Evolutionary conservation across 2,329 filamentous ascomycete species (phyloP), one percentile per base, ranked within the genome.

Genomic region (Pseudocercospora ulei): DNA sequence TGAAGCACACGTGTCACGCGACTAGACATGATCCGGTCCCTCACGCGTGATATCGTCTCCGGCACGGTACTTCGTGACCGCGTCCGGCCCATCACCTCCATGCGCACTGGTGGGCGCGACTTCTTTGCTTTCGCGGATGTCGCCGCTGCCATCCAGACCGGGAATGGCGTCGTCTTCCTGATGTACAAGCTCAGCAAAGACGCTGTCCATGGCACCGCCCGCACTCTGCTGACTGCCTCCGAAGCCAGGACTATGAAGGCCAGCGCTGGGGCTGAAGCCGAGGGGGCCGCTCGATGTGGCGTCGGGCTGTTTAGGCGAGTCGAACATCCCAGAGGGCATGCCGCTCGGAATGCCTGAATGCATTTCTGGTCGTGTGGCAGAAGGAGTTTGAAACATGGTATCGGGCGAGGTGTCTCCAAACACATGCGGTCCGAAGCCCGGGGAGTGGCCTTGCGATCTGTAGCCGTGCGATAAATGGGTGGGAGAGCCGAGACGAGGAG

Each of bases 171-270:
- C 52, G 9, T 56, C 55, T 18, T 56, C 50, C 24, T 56, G 52
- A 27, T 57, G 52, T 7, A 61, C 56, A 27, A 62, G 50, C 25
- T 62, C 59, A 5, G 54, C 56, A 44, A 62, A 62, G 24, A 60
- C 56, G 20, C 50, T 56, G 23, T 59, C 57, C 36, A 58, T 54
- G 33, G 52, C 50, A 13, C 48, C 52, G 7, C 48, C 49, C 14
- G 48, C 51, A 16, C 51, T 55, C 26, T 54, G 55, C 29, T 58
- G 53, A 35, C 51, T 56, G 20, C 52, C 56, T 5, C 52, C 54
- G 29, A 57, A 57, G 14, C 51, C 50, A 11, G 56, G 56, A 31
- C 56, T 58, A 31, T 54, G 50, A 11, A 57, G 33, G 7, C 54
- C 51, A 8, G 48, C 50, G 14, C 43, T 46, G 5, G 42, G 43